A percentile compares a stretch with the other conserved stretches of the same genome.
Evolutionary conservation across 257 asterid species (phyloP).

Genomic region (Capsicum baccatum): DNA sequence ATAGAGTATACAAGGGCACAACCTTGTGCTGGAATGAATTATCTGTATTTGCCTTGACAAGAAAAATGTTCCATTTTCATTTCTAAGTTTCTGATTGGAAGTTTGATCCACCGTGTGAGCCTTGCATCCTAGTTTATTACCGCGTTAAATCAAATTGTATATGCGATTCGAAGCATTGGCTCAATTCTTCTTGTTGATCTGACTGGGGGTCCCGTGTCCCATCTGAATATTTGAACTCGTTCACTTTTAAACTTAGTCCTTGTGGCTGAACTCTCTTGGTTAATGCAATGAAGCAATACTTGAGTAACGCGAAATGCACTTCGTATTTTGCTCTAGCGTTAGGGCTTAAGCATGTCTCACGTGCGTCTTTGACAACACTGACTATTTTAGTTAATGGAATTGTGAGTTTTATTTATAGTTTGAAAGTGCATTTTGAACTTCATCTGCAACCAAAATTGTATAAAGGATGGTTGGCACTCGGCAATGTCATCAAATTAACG

Average conservation of each 20-base stretch:
- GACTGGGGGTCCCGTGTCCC: constrained; percentile 15
- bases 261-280: constrained; percentile 1
- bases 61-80: neutral
- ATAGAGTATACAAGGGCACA: neutral
- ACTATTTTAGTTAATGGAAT: neutral
- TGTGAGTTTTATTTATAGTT: neutral
- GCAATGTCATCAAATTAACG: constrained; percentile 1
- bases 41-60: constrained; percentile 8
- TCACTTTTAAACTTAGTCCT: constrained; percentile 12
- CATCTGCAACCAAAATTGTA: neutral
- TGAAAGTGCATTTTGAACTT: neutral
- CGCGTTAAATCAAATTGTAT: neutral
- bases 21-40: neutral
- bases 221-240: neutral
- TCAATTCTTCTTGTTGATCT: constrained; percentile 1
- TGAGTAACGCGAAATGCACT: neutral
- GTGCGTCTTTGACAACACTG: neutral
- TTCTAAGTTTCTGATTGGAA: neutral
- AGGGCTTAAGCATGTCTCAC: neutral
- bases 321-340: constrained; percentile 3
- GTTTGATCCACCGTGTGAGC: constrained; percentile 7
- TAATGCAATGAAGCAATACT: neutral
- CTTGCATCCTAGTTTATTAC: constrained; percentile 1
- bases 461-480: neutral
- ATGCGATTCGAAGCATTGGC: neutral